Evolutionary conservation across 1,284 basidiomycete species (phyloP), one percentile per base, ranked within the genome.

Genomic region (Paramarasmius palmivorus): DNA sequence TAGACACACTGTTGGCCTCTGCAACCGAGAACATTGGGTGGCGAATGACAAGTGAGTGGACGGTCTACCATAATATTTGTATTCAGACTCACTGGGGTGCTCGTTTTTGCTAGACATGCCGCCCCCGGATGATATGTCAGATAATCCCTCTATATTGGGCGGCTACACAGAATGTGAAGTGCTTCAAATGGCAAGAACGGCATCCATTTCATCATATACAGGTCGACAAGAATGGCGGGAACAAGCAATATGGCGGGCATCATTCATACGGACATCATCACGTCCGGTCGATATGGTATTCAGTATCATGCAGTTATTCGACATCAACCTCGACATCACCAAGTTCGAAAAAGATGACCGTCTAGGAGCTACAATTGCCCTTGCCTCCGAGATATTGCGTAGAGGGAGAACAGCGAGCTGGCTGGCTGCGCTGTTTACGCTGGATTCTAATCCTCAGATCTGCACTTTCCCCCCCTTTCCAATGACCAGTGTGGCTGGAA

Each of bases 251-350:
- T 49, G 47, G 47, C 47, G 47, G 34, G 35, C 32, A 34, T 34
- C 47, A 10, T 23, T 49, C 29, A 49, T 49, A 19, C 32, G 47
- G 4, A 49, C 47, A 36, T 49, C 47, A 10, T 49, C 47, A 19
- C 47, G 47, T 19, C 47, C 47, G 22, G 47, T 49, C 10, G 47
- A 49, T 34, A 49, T 49, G 47, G 32, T 49, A 17, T 49, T 49
- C 47, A 49, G 47, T 9, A 49, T 49, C 41, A 42, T 42, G 41
- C 41, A 42, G 19, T 6, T 42, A 23, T 42, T 42, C 22, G 19
- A 42, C 41, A 22, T 42, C 41, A 42, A 23, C 41, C 41, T 42
- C 19, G 41, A 42, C n/a, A 42, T 25, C 2, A 23, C 41, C 41
- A 42, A 42, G 19, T 42, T 42, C 19, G 19, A 42, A 8, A 22